These are phyloP conservation scores for Globisporangium takayamanum DNA, from an alignment of 352 stramenopile genomes.

Conservation along the genomic window DNA sequence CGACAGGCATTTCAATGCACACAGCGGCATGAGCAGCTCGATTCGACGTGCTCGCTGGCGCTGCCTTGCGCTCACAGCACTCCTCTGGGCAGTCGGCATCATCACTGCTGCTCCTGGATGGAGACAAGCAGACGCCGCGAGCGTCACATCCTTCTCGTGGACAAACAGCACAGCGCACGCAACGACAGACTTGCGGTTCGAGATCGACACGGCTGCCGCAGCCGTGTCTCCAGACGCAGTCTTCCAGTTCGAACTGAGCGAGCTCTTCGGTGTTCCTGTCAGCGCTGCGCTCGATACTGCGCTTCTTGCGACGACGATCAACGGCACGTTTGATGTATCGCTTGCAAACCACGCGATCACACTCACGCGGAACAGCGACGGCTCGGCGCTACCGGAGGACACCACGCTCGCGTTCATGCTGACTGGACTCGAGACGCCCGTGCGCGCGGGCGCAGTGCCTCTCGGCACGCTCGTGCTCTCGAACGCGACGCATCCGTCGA, in stretches of 20 bases:
- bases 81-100: neutral
- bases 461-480: conserved; percentile 20
- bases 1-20: neutral
- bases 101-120: too few relatives aligned
- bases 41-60: neutral
- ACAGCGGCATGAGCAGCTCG: neutral
- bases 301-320: conserved; percentile 12
- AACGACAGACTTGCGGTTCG: conserved; percentile 13
- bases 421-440: conserved; percentile 11
- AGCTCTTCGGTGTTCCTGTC: conserved; percentile 16
- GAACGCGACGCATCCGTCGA: conserved; percentile 7
- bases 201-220: conserved; percentile 19
- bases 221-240: conserved; percentile 21
- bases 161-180: conserved; percentile 25
- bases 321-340: conserved; percentile 22
- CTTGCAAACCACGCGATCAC: conserved; percentile 14
- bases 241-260: conserved; percentile 24
- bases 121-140: neutral
- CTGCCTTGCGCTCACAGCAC: neutral
- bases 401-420: conserved; percentile 9
- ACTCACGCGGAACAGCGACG: conserved; percentile 18
- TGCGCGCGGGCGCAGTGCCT: conserved; percentile 4
- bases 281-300: conserved; percentile 16
- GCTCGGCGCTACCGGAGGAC: conserved; percentile 2
- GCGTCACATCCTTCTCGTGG: conserved; percentile 11